Evolutionary conservation across 148 eudicot genomes (phyloP), one percentile per base, ranked within the genome.

Genomic region (Arbutus unedo): DNA sequence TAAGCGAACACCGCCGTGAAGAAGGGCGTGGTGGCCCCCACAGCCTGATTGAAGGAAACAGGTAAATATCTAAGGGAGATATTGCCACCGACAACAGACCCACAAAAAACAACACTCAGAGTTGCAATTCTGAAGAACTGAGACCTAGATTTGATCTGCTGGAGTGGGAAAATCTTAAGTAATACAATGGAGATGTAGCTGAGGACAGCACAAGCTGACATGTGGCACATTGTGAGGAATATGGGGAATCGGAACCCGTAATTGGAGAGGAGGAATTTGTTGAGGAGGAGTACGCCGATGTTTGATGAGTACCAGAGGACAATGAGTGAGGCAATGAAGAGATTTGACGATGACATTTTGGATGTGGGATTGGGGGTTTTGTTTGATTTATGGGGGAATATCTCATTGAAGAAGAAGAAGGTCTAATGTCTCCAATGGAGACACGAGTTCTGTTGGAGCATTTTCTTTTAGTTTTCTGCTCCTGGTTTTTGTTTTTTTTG

Each of bases 11-110:
- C 62, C 4, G 99, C 98, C 3, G 99, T 96, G 79, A 96, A 96
- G 76, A 96, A 96, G 31, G 99, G 99, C n/a, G 99, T 96, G 31
- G 99, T 96, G 5, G 99, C 99, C 74, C 99, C 99, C 3, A 96
- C 95, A 67, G 99, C 99, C 86, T 96, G 99, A 88, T 96, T 96
- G 81, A 96, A 96, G 0, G 97, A 93, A 48, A 96, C 99, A 38
- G 98, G 97, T 3, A 96, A 80, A 56, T 87, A 96, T 67, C 90
- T 88, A 3, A 96, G 83, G 0, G 99, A 96, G 38, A 94, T 84
- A 78, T 95, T 95, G 2, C 98, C 98, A 73, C 98, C 98, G n/a
- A 95, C 98, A 76, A 95, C 98, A 16, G 99, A 96, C 81, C 84
- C 95, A 87, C 99, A 96, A 74, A 96, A 96, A 7, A 96, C 98